Conservation (phyloP, 2,329 filamentous ascomycete species). For the Trichophyton verrucosum region DNA sequence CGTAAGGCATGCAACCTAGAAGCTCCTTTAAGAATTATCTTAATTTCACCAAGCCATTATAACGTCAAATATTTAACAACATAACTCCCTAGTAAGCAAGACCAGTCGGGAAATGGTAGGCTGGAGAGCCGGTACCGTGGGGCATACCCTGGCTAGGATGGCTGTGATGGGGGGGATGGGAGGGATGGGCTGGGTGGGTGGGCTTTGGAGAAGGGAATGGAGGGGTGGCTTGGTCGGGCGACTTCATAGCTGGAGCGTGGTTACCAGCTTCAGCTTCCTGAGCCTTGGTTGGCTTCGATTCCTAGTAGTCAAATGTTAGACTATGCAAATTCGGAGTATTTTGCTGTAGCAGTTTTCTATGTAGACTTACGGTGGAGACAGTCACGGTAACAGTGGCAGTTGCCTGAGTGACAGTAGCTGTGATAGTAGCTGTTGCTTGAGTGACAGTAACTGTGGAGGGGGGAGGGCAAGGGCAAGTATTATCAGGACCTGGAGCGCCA, state of each 20-base stretch:
- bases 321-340: background rate
- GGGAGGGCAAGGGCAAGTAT: background rate
- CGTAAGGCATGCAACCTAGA: background rate
- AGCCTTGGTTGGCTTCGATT: background rate
- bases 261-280: background rate
- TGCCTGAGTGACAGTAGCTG: slow-evolving; percentile 22
- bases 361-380: background rate
- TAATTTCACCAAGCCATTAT: background rate
- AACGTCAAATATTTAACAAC: background rate
- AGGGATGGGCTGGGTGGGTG: background rate
- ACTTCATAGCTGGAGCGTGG: background rate
- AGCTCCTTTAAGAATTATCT: background rate
- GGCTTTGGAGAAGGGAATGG: background rate
- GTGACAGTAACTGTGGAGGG: slow-evolving; percentile 11
- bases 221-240: background rate
- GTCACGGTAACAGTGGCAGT: slow-evolving; percentile 14
- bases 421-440: slow-evolving; percentile 21
- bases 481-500: background rate
- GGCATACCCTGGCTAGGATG: background rate
- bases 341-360: background rate
- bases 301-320: background rate
- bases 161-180: background rate
- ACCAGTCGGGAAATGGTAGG: background rate
- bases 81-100: background rate
- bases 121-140: background rate